Base-by-base conservation (phyloP, 768 basidiomycete genomes). In the Hygrophoropsis aurantiaca region DNA sequence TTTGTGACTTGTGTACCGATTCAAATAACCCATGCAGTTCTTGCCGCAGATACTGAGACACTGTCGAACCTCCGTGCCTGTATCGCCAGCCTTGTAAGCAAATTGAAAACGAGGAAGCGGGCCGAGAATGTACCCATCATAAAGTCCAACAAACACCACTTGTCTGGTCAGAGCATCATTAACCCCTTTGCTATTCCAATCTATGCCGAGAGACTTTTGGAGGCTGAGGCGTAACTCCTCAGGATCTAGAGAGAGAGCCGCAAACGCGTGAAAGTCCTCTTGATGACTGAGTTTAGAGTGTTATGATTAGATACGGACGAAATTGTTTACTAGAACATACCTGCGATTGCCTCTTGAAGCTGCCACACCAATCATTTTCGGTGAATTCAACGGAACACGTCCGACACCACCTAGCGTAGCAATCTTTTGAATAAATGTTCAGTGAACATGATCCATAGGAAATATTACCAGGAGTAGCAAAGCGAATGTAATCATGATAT, bases 61-160 rank as follows among this genome's bases (percentile, higher is more conserved):
- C 92, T 9, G 85, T 85, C n/a, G 85, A 85, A 8, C 94, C 94
- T 6, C 94, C 94, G 59, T 97, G 94, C 7, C 90, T 93, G 49
- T n/a, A 23, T n/a, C n/a, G 20, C 45, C n/a, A 25, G 13, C 36
- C 33, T 39, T 52, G 48, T 49, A 46, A 19, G 23, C 6, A 21
- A 13, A 5, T n/a, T n/a, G 10, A 42, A 8, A n/a, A 18, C 19
- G 32, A 34, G 40, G 13, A 37, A 23, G 47, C 39, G 7, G 41
- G 24, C 36, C n/a, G 26, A 24, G 42, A 63, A 77, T 30, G 47
- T 57, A 90, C 90, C 94, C 94, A 49, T 97, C 94, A 62, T 93
- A 97, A 47, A 97, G 85, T 24, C 93, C 94, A 30, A 92, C 81
- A 56, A 90, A 93, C 5, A 91, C 76, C 6, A 84, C 87, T 64